A percentile compares a stretch with the other conserved stretches of the same genome.
Conservation (phyloP, 1,284 basidiomycete genomes). For the Golubevia pallescens region DNA sequence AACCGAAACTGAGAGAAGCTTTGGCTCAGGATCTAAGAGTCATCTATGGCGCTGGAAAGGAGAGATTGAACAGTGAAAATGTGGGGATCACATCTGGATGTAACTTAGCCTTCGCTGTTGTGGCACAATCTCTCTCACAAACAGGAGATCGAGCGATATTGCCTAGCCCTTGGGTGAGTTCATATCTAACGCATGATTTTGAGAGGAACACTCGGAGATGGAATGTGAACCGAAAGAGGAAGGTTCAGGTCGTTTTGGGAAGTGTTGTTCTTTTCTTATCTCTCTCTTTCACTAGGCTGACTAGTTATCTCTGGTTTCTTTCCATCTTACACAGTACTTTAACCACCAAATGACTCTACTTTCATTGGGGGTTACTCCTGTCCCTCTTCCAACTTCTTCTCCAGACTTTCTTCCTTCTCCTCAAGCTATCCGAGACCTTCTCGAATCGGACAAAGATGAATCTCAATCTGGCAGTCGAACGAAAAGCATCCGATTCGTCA, state of each 20-base stretch:
- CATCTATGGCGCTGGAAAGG: constrained; percentile 69
- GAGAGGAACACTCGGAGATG: too few relatives aligned
- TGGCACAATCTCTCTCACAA: constrained; percentile 73
- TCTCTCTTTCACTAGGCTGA: constrained; percentile 11
- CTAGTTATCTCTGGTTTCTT: constrained; percentile 71
- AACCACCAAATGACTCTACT: constrained; percentile 22
- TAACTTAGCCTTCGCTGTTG: constrained; percentile 75
- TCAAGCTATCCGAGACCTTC: constrained; percentile 68
- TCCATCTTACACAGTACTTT: constrained; percentile 67
- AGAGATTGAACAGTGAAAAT: constrained; percentile 42
- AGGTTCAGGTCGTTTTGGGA: too few relatives aligned
- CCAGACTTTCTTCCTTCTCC: constrained; percentile 72
- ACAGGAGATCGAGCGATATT: constrained; percentile 78
- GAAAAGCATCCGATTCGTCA: constrained; percentile 76
- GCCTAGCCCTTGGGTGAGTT: constrained; percentile 73
- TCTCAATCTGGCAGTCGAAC: constrained; percentile 63
- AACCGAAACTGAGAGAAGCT: constrained; percentile 70
- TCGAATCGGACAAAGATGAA: constrained; percentile 67
- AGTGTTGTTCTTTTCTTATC: constrained; percentile 2
- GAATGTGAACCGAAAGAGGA: too few relatives aligned
- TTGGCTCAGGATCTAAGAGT: constrained; percentile 73
- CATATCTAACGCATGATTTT: constrained; percentile 16
- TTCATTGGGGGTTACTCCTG: constrained; percentile 67
- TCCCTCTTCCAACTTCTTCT: constrained; percentile 72
- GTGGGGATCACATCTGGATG: constrained; percentile 71